A percentile compares a stretch with the other conserved stretches of the same genome.
Evolutionary conservation across 1,284 basidiomycete species (phyloP).

Genomic region (Pseudomicrostroma phylloplanum): DNA sequence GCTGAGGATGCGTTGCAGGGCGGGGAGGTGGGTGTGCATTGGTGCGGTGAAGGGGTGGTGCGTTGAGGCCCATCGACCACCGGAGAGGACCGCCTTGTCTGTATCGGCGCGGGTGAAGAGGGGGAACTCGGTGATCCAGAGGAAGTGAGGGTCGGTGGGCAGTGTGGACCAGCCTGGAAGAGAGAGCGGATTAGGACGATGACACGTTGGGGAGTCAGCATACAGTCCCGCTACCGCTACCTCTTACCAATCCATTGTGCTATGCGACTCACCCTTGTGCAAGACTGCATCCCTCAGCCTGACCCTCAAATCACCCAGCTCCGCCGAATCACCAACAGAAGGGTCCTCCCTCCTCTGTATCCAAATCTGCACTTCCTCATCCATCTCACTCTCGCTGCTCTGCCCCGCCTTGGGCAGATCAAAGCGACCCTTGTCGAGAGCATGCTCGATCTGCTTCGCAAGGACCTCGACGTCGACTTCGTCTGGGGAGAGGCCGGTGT

Average conservation of each 20-base stretch:
- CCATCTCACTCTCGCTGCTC: not conserved
- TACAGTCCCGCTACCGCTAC: too few species aligned
- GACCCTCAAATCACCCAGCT: slow-evolving; percentile 68
- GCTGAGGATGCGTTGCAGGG: slow-evolving; percentile 59
- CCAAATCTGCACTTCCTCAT: slow-evolving; percentile 23
- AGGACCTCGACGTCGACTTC: slow-evolving; percentile 22
- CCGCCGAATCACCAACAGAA: slow-evolving; percentile 71
- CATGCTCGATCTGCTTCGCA: not conserved
- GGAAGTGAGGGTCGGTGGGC: slow-evolving; percentile 63
- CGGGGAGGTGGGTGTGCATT: slow-evolving; percentile 75
- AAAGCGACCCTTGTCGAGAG: slow-evolving; percentile 5
- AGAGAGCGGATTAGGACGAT: not conserved
- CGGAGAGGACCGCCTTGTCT: slow-evolving; percentile 71
- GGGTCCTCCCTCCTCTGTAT: slow-evolving; percentile 22
- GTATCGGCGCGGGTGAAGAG: slow-evolving; percentile 80
- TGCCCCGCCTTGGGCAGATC: not conserved
- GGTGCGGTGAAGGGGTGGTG: slow-evolving; percentile 96
- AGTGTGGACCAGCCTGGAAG: not conserved
- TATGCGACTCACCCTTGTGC: slow-evolving; percentile 58
- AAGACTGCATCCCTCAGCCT: slow-evolving; percentile 62
- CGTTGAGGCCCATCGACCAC: slow-evolving; percentile 78
- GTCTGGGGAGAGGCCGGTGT: slow-evolving; percentile 15
- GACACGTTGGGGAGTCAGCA: too few species aligned
- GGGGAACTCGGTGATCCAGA: slow-evolving; percentile 94
- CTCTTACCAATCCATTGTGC: not conserved